Percentiles rank a stretch among this genome's conserved stretches.
These are phyloP conservation scores for Tripterygium wilfordii DNA, from an alignment of 177 flowering plant genomes.

Conservation along the genomic window DNA sequence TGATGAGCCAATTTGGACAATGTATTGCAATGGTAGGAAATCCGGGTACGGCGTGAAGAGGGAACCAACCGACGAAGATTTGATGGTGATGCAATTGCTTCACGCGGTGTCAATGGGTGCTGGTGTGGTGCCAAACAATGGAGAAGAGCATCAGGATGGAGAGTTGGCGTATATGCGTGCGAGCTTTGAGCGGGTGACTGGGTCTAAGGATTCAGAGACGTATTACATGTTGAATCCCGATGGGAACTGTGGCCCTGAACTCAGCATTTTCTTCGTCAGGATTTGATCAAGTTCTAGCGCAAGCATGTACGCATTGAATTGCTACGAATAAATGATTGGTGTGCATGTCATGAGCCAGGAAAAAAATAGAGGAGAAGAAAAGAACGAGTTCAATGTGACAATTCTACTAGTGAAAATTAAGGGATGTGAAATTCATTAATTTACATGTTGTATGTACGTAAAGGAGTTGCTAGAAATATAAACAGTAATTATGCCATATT, in stretches of 20 bases:
- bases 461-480: too few species aligned
- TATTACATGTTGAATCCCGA: slow-evolving; percentile 66
- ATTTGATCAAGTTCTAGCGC: slow-evolving; percentile 15
- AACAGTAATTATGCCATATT: too few species aligned
- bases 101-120: slow-evolving; percentile 76
- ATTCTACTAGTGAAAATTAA: too few species aligned
- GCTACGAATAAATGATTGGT: too few species aligned
- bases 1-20: slow-evolving; percentile 77
- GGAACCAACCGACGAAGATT: slow-evolving; percentile 59
- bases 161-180: slow-evolving; percentile 59
- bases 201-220: slow-evolving; percentile 62
- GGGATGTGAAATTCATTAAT: too few species aligned
- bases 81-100: slow-evolving; percentile 46
- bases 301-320: too few species aligned
- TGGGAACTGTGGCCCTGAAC: slow-evolving; percentile 51
- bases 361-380: too few species aligned
- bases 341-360: too few species aligned
- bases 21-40: slow-evolving; percentile 75
- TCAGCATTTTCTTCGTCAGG: slow-evolving; percentile 58
- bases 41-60: slow-evolving; percentile 59
- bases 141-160: slow-evolving; percentile 21
- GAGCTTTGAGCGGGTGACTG: slow-evolving; percentile 41
- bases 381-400: too few species aligned
- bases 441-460: too few species aligned
- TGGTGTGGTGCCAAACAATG: slow-evolving; percentile 54